These are phyloP conservation scores for Termitomyces sp. DNA, from an alignment of 768 basidiomycete genomes.

Conservation along the genomic window DNA sequence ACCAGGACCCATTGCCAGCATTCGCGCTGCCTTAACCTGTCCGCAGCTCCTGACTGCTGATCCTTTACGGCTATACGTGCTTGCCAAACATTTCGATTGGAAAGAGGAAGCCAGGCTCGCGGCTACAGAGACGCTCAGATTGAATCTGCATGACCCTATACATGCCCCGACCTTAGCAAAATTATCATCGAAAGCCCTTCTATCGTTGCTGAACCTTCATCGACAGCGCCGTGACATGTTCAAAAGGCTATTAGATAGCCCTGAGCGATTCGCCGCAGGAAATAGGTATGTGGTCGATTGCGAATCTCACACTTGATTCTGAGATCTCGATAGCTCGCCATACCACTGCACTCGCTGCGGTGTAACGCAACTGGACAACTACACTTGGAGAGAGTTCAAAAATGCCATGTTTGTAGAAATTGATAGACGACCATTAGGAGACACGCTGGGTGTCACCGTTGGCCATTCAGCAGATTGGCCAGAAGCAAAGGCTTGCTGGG, in stretches of 20 bases:
- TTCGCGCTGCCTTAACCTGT: slow-evolving; percentile 49
- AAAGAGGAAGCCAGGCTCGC: slow-evolving; percentile 51
- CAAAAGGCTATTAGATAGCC: slow-evolving; percentile 48
- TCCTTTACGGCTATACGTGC: slow-evolving; percentile 50
- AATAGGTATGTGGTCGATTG: slow-evolving; percentile 31
- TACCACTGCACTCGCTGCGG: slow-evolving; percentile 55
- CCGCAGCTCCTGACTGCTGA: slow-evolving; percentile 40
- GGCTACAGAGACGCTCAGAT: slow-evolving; percentile 51
- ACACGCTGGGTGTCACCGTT: slow-evolving; percentile 36
- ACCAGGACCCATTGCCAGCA: slow-evolving; percentile 52
- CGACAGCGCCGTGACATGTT: slow-evolving; percentile 49
- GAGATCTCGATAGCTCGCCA: slow-evolving; percentile 19
- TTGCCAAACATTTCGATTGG: slow-evolving; percentile 64
- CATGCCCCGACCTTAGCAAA: slow-evolving; percentile 43
- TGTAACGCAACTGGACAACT: slow-evolving; percentile 48
- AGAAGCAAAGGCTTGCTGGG: slow-evolving; percentile 61
- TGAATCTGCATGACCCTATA: slow-evolving; percentile 41
- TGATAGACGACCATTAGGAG: slow-evolving; percentile 56
- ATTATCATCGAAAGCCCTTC: slow-evolving; percentile 48
- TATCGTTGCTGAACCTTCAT: slow-evolving; percentile 57
- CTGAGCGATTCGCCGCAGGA: slow-evolving; percentile 54
- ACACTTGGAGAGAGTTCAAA: slow-evolving; percentile 62
- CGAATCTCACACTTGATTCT: neutral
- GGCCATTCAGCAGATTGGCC: slow-evolving; percentile 53
- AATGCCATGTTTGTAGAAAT: slow-evolving; percentile 53